Evolutionary conservation across 2,329 filamentous ascomycete genomes (phyloP).

Genomic region (Calonectria henricotiae): DNA sequence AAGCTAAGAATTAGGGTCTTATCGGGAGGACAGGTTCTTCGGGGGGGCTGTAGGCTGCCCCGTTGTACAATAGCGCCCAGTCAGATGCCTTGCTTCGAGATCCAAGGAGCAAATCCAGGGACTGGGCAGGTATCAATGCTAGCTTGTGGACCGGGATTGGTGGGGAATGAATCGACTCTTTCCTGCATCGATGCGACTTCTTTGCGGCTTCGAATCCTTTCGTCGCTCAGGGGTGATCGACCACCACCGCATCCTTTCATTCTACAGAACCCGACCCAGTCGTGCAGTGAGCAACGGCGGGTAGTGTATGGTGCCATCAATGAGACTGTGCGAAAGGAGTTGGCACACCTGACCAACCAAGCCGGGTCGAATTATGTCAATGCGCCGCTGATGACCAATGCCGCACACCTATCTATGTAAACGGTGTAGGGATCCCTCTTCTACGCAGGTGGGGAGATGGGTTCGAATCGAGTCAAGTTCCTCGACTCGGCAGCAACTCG

Average conservation of each 20-base stretch:
- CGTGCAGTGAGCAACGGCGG: slow-evolving; percentile 24
- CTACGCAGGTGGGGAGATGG: slow-evolving; percentile 35
- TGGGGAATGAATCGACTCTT: slow-evolving; percentile 40
- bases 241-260: slow-evolving; percentile 2
- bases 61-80: slow-evolving; percentile 42
- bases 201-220: slow-evolving; percentile 20
- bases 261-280: slow-evolving; percentile 10
- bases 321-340: slow-evolving; percentile 31
- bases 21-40: slow-evolving; percentile 39
- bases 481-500: slow-evolving; percentile 22
- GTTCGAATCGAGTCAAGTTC: slow-evolving; percentile 19
- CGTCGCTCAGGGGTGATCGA: slow-evolving; percentile 23
- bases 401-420: slow-evolving; percentile 23
- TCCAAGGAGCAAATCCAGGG: slow-evolving; percentile 27
- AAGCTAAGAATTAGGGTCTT: slow-evolving; percentile 41
- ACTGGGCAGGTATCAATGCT: slow-evolving; percentile 38
- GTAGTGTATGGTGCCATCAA: slow-evolving; percentile 34
- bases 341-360: slow-evolving; percentile 34
- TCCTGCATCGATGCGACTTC: slow-evolving; percentile 27
- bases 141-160: slow-evolving; percentile 28
- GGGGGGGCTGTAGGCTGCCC: slow-evolving; percentile 35
- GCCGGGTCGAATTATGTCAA: slow-evolving; percentile 34
- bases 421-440: slow-evolving; percentile 43
- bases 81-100: slow-evolving; percentile 29
- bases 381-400: slow-evolving; percentile 38